Conservation (phyloP, 2,329 filamentous ascomycete species). For the Neurospora crassa region DNA sequence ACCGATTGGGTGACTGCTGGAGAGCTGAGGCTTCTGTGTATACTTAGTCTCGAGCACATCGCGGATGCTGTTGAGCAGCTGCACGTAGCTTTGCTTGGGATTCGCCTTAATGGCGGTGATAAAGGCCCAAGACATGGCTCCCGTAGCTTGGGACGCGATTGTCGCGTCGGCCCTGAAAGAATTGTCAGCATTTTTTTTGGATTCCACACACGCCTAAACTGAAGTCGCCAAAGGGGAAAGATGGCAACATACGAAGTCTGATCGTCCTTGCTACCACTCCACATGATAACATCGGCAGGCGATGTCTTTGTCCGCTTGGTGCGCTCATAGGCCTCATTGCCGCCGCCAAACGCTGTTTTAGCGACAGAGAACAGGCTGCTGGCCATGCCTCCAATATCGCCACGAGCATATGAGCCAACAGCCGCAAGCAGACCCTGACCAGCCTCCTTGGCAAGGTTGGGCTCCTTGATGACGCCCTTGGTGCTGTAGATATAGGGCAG, state of each 20-base stretch:
- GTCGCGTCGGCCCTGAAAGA: slow-evolving; percentile 70
- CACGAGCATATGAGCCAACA: slow-evolving; percentile 69
- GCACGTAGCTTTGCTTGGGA: slow-evolving; percentile 90
- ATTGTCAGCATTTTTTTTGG: slow-evolving; percentile 1
- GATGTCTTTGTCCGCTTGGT: slow-evolving; percentile 85
- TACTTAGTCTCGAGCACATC: slow-evolving; percentile 84
- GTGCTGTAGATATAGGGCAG: slow-evolving; percentile 74
- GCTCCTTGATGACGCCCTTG: slow-evolving; percentile 71
- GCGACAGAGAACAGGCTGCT: slow-evolving; percentile 73
- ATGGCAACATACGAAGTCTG: slow-evolving; percentile 68
- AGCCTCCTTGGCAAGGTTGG: slow-evolving; percentile 71
- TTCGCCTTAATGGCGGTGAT: slow-evolving; percentile 86
- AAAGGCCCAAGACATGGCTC: slow-evolving; percentile 98
- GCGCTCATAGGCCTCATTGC: slow-evolving; percentile 65
- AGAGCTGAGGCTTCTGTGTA: slow-evolving; percentile 89
- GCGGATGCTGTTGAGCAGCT: slow-evolving; percentile 89
- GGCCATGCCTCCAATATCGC: slow-evolving; percentile 75
- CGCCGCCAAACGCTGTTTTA: slow-evolving; percentile 74
- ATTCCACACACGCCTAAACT: not conserved
- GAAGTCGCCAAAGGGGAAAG: slow-evolving; percentile 14
- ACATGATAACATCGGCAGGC: slow-evolving; percentile 94
- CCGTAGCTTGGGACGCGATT: slow-evolving; percentile 81
- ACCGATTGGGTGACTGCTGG: slow-evolving; percentile 93
- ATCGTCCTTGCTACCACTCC: slow-evolving; percentile 91
- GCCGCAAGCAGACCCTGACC: slow-evolving; percentile 62